Evolutionary conservation across 257 asterid species (phyloP).

Genomic region (Ehretia macrophylla): DNA sequence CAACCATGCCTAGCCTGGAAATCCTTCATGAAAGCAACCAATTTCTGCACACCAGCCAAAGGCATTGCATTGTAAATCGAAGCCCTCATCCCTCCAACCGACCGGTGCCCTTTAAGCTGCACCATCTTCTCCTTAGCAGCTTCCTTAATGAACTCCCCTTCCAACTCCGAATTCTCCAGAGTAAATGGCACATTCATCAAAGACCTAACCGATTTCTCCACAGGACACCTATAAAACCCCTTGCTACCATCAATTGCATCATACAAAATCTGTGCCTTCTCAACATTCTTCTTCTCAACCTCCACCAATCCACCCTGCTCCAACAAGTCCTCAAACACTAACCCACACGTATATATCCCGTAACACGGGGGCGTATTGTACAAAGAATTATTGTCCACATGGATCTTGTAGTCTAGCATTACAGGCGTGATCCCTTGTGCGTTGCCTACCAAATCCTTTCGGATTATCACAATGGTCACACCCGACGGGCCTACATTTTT

Average conservation of each 20-base stretch:
- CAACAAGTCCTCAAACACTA: constrained; percentile 80
- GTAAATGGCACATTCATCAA: constrained; percentile 96
- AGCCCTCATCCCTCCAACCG: constrained; percentile 99
- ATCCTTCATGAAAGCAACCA: constrained; percentile 93
- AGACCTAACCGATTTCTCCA: constrained; percentile 80
- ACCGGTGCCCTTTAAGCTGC: constrained; percentile 94
- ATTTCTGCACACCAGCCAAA: constrained; percentile 77
- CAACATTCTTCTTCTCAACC: constrained; percentile 74
- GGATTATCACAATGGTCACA: constrained; percentile 69
- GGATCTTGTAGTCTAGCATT: constrained; percentile 91
- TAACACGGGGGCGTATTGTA: constrained; percentile 95
- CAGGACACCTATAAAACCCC: constrained; percentile 83
- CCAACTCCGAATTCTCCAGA: constrained; percentile 71
- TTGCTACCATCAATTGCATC: constrained; percentile 77
- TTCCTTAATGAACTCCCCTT: constrained; percentile 80
- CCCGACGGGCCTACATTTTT: constrained; percentile 98
- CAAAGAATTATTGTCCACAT: constrained; percentile 74
- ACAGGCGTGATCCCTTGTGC: constrained; percentile 73
- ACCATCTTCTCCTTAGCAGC: constrained; percentile 95
- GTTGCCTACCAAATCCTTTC: constrained; percentile 69
- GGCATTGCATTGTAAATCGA: constrained; percentile 98
- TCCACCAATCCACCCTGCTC: constrained; percentile 82
- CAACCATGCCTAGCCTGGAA: constrained; percentile 81
- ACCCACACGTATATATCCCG: constrained; percentile 91
- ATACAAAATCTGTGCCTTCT: constrained; percentile 59